Percentiles rank a stretch among this genome's conserved stretches.
These are phyloP conservation scores for Populus ilicifolia DNA, from an alignment of 345 rosid species.

Conservation along the genomic window DNA sequence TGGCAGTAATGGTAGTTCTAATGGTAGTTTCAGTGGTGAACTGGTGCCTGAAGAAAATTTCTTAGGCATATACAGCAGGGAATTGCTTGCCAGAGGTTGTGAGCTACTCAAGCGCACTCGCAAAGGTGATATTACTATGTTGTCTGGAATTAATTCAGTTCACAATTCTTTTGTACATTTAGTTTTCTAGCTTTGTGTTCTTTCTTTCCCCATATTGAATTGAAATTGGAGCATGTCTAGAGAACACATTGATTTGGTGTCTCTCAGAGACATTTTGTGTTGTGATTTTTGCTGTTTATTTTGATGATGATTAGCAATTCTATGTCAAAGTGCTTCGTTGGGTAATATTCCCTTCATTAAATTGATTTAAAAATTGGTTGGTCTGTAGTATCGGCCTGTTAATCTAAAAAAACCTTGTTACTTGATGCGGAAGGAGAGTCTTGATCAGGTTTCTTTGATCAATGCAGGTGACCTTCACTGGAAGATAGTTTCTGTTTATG, in stretches of 20 bases:
- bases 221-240: not conserved
- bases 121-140: slow-evolving; percentile 44
- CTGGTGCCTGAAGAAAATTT: slow-evolving; percentile 82
- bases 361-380: not conserved
- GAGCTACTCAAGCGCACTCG: slow-evolving; percentile 97
- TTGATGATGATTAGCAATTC: not conserved
- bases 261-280: not conserved
- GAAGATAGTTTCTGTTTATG: slow-evolving; percentile 89
- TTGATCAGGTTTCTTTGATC: slow-evolving; percentile 9
- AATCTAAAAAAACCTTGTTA: not conserved
- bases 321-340: not conserved
- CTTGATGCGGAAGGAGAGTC: not conserved
- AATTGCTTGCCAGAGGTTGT: slow-evolving; percentile 83
- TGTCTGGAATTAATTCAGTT: not conserved
- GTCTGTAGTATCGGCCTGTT: no score
- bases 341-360: not conserved
- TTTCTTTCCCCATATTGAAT: not conserved
- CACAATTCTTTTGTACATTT: not conserved
- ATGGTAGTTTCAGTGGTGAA: slow-evolving; percentile 80
- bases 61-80: slow-evolving; percentile 77
- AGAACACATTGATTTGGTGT: not conserved
- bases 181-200: not conserved
- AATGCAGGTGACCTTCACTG: slow-evolving; percentile 91
- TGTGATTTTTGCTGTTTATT: not conserved
- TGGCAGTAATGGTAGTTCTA: slow-evolving; percentile 64